Conservation (phyloP, 257 asterid genomes). For the Gardenia jasminoides region DNA sequence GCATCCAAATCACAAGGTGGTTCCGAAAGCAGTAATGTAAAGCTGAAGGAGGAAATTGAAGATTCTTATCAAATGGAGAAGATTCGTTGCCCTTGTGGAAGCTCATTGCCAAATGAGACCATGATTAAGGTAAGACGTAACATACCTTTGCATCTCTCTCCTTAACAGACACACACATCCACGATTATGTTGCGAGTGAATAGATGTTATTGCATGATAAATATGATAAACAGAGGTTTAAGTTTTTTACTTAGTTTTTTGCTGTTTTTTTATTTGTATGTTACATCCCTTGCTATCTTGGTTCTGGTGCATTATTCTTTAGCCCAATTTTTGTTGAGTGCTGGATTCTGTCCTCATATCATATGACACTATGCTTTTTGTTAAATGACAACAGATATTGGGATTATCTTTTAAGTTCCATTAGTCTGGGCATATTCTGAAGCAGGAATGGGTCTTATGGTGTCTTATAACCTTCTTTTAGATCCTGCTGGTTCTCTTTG, state of each 20-base stretch:
- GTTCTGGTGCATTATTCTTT: background rate
- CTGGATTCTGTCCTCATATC: background rate
- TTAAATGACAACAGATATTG: background rate
- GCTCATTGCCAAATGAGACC: conserved; percentile 65
- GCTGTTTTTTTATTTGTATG: background rate
- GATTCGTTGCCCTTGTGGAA: conserved; percentile 88
- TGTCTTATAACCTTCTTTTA: background rate
- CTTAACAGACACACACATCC: too few relatives aligned
- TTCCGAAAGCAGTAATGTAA: conserved; percentile 55
- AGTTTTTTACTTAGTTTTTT: background rate
- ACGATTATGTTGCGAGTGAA: background rate
- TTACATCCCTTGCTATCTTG: too few relatives aligned
- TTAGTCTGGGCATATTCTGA: background rate
- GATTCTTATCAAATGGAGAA: conserved; percentile 60
- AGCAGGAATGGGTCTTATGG: background rate
- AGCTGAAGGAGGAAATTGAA: conserved; percentile 62
- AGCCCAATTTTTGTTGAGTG: background rate
- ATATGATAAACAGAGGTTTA: background rate
- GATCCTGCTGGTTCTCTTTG: background rate
- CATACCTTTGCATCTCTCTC: background rate
- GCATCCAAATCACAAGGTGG: conserved; percentile 72
- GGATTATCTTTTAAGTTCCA: background rate
- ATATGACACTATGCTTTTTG: background rate
- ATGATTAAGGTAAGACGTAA: conserved; percentile 60
- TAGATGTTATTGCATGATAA: background rate